phyloP scores from a whole-genome alignment of 1,139 yeast genomes.

The Geotrichum europaeum region DNA sequence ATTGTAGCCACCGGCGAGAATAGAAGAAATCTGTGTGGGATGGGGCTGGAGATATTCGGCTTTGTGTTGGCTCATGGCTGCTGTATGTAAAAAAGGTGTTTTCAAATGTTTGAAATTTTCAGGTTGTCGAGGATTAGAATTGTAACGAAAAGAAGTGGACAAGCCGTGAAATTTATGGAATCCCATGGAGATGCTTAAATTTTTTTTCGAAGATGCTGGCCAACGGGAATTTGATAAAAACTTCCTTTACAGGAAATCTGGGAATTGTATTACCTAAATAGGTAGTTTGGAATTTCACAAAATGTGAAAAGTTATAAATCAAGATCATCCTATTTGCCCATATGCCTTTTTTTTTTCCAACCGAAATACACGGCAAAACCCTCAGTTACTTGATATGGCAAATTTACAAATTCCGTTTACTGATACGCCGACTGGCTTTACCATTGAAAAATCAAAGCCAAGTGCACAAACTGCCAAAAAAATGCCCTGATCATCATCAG shows the following conservation, averaged over 20 bases:
- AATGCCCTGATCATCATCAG: no score
- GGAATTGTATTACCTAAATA: neutral
- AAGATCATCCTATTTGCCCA: neutral
- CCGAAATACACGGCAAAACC: neutral
- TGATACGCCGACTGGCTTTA: neutral
- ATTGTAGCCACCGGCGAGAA: conserved; percentile 89
- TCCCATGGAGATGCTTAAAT: neutral
- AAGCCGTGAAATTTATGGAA: neutral
- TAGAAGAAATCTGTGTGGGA: conserved; percentile 63
- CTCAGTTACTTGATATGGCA: neutral
- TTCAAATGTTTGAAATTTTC: neutral
- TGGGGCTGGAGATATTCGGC: conserved; percentile 29
- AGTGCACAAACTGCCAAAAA: neutral
- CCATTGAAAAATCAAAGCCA: neutral
- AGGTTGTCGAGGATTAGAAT: neutral
- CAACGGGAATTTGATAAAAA: neutral
- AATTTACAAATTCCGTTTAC: neutral
- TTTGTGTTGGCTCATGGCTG: conserved; percentile 11
- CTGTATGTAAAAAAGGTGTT: neutral
- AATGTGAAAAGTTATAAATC: conserved; percentile 1
- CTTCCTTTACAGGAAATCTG: neutral
- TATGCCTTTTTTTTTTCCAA: neutral
- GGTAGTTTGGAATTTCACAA: neutral
- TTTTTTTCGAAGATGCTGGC: neutral
- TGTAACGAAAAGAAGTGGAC: neutral